These are phyloP conservation scores for Cerioporus squamosus DNA, from an alignment of 1,284 basidiomycete species.

Conservation along the genomic window DNA sequence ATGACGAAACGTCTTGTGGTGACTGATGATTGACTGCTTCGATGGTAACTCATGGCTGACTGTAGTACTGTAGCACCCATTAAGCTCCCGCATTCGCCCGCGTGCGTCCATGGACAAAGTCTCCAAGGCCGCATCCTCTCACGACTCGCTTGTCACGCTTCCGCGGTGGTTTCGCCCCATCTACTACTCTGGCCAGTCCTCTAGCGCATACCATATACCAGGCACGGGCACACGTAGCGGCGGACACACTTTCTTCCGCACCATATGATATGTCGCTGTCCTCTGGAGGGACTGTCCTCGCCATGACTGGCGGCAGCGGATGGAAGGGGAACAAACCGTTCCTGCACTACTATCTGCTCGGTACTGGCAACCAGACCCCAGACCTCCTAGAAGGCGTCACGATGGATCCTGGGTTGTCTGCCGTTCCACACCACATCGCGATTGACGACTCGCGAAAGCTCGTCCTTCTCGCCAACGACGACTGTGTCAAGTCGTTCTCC, in stretches of 20 bases:
- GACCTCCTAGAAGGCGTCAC: conserved; percentile 5
- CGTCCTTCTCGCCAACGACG: conserved; percentile 30
- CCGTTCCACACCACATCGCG: conserved; percentile 22
- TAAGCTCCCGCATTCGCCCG: conserved; percentile 16
- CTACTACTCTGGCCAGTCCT: conserved; percentile 6
- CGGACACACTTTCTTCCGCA: conserved; percentile 25
- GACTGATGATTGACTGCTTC: too few species aligned
- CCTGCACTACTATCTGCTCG: conserved; percentile 34
- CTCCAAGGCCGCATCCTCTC: conserved; percentile 12
- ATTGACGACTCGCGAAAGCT: conserved; percentile 32
- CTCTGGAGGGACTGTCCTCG: conserved; percentile 33
- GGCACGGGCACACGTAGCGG: conserved; percentile 23
- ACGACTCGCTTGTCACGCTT: conserved; percentile 22
- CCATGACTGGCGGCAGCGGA: conserved; percentile 34
- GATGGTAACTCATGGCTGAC: neutral
- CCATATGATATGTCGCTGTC: conserved; percentile 34
- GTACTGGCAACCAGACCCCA: conserved; percentile 14
- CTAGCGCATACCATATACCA: conserved; percentile 15
- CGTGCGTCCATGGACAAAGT: conserved; percentile 19
- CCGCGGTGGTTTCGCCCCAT: conserved; percentile 15
- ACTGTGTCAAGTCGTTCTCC: conserved; percentile 34
- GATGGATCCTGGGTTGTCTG: conserved; percentile 22
- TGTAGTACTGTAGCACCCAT: conserved; percentile 7
- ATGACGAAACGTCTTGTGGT: too few species aligned
- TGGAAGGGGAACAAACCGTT: conserved; percentile 42